These are phyloP conservation scores for Phytophthora sp. DNA, from an alignment of 352 stramenopile species.

Conservation along the genomic window DNA sequence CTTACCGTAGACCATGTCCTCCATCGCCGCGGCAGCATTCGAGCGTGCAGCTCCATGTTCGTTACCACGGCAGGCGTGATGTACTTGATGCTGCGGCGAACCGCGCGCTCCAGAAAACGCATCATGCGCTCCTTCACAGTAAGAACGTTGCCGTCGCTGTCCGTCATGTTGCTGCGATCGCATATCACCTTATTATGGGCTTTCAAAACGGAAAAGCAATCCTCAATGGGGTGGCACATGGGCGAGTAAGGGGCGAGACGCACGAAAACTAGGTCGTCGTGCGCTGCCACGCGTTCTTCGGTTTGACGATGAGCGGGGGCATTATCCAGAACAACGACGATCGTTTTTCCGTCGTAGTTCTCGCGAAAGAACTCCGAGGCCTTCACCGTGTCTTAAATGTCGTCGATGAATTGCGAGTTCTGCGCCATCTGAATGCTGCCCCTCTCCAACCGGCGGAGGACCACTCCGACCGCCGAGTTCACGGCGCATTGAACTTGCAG, in stretches of 20 bases:
- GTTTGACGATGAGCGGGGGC: constrained; percentile 1
- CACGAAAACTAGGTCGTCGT: background rate
- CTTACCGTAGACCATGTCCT: too few relatives aligned
- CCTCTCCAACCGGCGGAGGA: background rate
- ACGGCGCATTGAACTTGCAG: constrained; percentile 3
- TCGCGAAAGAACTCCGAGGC: background rate
- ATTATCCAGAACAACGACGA: constrained; percentile 9
- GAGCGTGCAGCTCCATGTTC: too few relatives aligned
- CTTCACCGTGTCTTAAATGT: background rate
- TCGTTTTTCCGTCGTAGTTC: constrained; percentile 1
- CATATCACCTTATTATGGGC: background rate
- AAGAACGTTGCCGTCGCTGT: too few relatives aligned
- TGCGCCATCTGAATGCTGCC: background rate
- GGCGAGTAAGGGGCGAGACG: background rate
- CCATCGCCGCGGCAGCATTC: too few relatives aligned
- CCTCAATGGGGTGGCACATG: background rate
- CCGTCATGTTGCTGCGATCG: background rate
- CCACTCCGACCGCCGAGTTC: background rate
- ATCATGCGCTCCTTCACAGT: too few relatives aligned
- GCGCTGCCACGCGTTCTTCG: background rate
- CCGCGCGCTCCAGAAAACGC: too few relatives aligned
- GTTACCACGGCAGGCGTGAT: too few relatives aligned
- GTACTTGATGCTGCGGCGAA: too few relatives aligned
- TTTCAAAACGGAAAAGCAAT: background rate
- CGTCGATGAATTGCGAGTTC: background rate